Conservation (phyloP, 106 monocot species). For the Alisma plantagoaquatica region DNA sequence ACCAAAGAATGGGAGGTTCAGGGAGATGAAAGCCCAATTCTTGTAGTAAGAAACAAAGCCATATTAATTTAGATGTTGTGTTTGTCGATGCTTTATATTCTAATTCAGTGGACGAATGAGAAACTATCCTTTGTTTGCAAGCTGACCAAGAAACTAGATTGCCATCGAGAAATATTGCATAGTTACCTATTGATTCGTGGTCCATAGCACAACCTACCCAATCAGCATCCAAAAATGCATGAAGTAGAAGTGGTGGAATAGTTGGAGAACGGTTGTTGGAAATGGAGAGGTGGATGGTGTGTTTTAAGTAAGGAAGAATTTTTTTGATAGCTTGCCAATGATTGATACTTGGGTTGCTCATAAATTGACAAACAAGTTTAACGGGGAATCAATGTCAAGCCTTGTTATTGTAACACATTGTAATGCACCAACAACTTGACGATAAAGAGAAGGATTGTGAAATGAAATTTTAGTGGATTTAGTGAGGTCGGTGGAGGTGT, state of each 20-base stretch:
- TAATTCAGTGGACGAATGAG: background rate
- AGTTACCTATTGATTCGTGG: background rate
- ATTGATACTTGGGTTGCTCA: background rate
- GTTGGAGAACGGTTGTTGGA: background rate
- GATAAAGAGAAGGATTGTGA: background rate
- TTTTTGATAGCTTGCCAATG: background rate
- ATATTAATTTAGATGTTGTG: background rate
- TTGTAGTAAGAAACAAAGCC: background rate
- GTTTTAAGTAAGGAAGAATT: constrained; percentile 1
- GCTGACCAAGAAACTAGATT: constrained; percentile 4
- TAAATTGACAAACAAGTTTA: background rate
- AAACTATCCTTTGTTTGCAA: background rate
- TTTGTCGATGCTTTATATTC: background rate
- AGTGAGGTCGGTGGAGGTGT: background rate
- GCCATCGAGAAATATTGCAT: background rate
- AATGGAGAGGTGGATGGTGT: background rate
- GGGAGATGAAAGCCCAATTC: background rate
- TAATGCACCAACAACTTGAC: background rate
- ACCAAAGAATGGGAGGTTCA: background rate
- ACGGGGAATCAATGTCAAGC: background rate
- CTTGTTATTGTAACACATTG: background rate
- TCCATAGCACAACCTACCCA: background rate
- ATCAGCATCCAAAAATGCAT: background rate
- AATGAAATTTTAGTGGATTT: background rate
- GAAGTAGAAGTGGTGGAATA: background rate